phyloP scores from a whole-genome alignment of 228 moss, liverwort and hornwort species.

The Sphagnum magellanicum region DNA sequence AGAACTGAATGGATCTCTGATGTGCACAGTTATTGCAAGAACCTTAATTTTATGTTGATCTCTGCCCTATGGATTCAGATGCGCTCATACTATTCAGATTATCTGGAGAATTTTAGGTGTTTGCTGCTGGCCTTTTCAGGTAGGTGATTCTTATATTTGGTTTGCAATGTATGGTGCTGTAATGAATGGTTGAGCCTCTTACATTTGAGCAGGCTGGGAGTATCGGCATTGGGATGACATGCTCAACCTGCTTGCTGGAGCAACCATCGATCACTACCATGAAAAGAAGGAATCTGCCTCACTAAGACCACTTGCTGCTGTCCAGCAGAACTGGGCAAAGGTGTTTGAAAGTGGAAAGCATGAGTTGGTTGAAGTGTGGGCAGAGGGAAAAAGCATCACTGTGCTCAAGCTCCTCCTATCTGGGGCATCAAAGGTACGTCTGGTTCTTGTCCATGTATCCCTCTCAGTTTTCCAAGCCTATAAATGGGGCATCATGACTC shows the following conservation, averaged over 20 bases:
- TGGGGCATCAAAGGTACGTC: constrained; percentile 68
- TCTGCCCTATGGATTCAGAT: too few relatives aligned
- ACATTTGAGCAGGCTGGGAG: constrained; percentile 66
- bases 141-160: neutral
- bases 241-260: constrained; percentile 58
- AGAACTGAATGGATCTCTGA: too few relatives aligned
- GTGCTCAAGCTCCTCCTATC: constrained; percentile 69
- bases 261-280: constrained; percentile 32
- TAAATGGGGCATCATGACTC: too few relatives aligned
- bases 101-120: too few relatives aligned
- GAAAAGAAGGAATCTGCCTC: constrained; percentile 23
- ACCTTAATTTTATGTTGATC: too few relatives aligned
- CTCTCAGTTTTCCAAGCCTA: too few relatives aligned
- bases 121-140: neutral
- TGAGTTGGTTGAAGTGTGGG: constrained; percentile 68
- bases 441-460: neutral
- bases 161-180: neutral
- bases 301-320: constrained; percentile 14
- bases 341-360: constrained; percentile 75
- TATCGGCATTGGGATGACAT: constrained; percentile 94
- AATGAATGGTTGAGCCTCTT: neutral
- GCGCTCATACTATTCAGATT: too few relatives aligned
- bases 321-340: constrained; percentile 76
- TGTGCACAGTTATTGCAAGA: too few relatives aligned
- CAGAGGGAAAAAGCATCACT: constrained; percentile 68